phyloP scores from a whole-genome alignment of 1,139 yeast genomes.

The Diutina catenulata region DNA sequence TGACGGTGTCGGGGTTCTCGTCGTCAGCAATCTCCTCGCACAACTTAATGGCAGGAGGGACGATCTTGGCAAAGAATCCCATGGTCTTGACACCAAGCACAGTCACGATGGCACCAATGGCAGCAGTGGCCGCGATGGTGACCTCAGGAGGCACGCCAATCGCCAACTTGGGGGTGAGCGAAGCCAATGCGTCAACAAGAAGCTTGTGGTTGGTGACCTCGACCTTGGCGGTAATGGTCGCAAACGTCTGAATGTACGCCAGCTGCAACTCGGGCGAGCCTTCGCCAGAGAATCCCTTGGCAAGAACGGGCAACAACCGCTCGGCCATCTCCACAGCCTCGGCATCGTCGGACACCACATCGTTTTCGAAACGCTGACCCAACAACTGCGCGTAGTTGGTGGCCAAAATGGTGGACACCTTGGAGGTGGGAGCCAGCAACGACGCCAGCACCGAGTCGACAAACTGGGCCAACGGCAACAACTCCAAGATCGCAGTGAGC shows the following conservation, averaged over 20 bases:
- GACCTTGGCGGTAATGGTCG: slow-evolving; percentile 52
- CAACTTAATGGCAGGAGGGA: slow-evolving; percentile 60
- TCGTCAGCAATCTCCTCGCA: slow-evolving; percentile 26
- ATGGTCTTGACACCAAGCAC: slow-evolving; percentile 77
- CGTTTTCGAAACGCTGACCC: slow-evolving; percentile 58
- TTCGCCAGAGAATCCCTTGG: slow-evolving; percentile 29
- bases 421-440: slow-evolving; percentile 24
- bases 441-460: slow-evolving; percentile 53
- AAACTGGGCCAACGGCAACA: slow-evolving; percentile 67
- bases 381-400: slow-evolving; percentile 49
- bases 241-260: slow-evolving; percentile 59
- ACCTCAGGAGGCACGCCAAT: slow-evolving; percentile 30
- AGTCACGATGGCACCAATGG: slow-evolving; percentile 57
- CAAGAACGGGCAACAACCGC: slow-evolving; percentile 33
- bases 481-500: slow-evolving; percentile 49
- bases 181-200: slow-evolving; percentile 36
- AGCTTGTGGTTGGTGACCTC: slow-evolving; percentile 31
- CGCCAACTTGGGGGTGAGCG: slow-evolving; percentile 32
- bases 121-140: slow-evolving; percentile 64
- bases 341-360: slow-evolving; percentile 35
- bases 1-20: slow-evolving; percentile 16
- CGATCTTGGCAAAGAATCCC: slow-evolving; percentile 74
- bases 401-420: slow-evolving; percentile 25
- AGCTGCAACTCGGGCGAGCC: slow-evolving; percentile 43
- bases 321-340: slow-evolving; percentile 29